These are phyloP conservation scores for Spinacia oleracea DNA, from an alignment of 179 eudicot species.

Conservation along the genomic window DNA sequence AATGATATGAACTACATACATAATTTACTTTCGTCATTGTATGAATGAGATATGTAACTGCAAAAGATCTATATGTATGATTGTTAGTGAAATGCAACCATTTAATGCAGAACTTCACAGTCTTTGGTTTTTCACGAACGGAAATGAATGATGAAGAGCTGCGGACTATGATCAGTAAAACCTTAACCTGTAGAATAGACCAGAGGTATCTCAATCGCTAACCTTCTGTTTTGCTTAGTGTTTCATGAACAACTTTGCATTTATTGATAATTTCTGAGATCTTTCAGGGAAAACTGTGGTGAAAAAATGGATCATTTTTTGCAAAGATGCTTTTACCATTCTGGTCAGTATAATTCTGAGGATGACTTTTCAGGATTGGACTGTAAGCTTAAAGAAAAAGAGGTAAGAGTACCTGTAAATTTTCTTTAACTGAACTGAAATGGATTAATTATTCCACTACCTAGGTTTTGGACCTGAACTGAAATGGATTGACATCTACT, in stretches of 20 bases:
- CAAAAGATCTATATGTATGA: neutral
- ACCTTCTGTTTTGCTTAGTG: slow-evolving; percentile 4
- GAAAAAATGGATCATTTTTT: slow-evolving; percentile 73
- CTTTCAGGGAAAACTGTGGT: slow-evolving; percentile 73
- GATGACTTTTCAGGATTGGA: slow-evolving; percentile 56
- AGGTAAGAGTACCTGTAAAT: slow-evolving; percentile 45
- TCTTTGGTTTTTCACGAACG: slow-evolving; percentile 79
- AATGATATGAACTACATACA: neutral
- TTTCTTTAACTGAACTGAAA: neutral
- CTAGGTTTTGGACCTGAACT: neutral
- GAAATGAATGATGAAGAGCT: slow-evolving; percentile 74
- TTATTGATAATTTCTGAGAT: slow-evolving; percentile 19
- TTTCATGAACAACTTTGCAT: slow-evolving; percentile 5
- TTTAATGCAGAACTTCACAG: slow-evolving; percentile 53
- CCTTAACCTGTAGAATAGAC: slow-evolving; percentile 86
- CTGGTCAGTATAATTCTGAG: slow-evolving; percentile 67
- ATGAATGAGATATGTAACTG: neutral
- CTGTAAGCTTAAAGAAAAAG: slow-evolving; percentile 60
- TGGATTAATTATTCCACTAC: neutral
- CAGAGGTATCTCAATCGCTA: slow-evolving; percentile 45
- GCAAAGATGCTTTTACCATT: slow-evolving; percentile 73
- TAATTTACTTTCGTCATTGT: neutral
- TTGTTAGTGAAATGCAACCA: neutral
- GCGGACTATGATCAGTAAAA: slow-evolving; percentile 62
- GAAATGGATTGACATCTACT: neutral